Base-by-base conservation (phyloP, 306 rosid genomes). In the Prosopis cineraria region DNA sequence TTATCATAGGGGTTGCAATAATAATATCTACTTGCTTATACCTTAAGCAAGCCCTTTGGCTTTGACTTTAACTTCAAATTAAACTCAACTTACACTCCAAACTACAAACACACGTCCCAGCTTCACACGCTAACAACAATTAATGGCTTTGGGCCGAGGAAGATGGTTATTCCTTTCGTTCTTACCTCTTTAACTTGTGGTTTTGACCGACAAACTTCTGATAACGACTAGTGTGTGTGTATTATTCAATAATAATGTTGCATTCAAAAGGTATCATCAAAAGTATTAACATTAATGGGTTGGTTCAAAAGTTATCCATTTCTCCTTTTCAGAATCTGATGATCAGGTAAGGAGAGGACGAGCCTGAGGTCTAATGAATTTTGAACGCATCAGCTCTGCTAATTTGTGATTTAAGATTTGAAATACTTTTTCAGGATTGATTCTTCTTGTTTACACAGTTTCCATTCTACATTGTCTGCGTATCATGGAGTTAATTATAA, bases 1-100 rank as follows among this genome's bases (percentile, higher is more conserved):
- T 56, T 80, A 39, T n/a, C 53, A 41, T 85, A 83, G 78, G 78
- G 78, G 81, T 69, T 40, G 40, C 59, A 74, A 43, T 43, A 73
- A 53, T n/a, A n/a, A n/a, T n/a, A n/a, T 69, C 81, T 64, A 58
- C 34, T 72, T 67, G 6, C 64, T 56, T 44, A 47, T 50, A 36
- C 29, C 16, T 43, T 33, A 33, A 63, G 11, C 70, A 36, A 36
- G 19, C 19, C 20, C 25, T 37, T 65, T 65, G 9, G 1, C 34
- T 37, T 65, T 65, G 70, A 37, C 70, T 10, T 39, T n/a, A 36
- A 5, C 52, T 20, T 39, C 50, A 13, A 36, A 65, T 20, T 17
- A 25, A 14, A 63, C 20, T 65, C 45, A 37, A 5, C 5, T 16
- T 14, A 60, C 1, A 22, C 39, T 37, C 25, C 52, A 40, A n/a